Evolutionary conservation across 495 filamentous ascomycete genomes (phyloP).

Genomic region (Penicillium lividum): DNA sequence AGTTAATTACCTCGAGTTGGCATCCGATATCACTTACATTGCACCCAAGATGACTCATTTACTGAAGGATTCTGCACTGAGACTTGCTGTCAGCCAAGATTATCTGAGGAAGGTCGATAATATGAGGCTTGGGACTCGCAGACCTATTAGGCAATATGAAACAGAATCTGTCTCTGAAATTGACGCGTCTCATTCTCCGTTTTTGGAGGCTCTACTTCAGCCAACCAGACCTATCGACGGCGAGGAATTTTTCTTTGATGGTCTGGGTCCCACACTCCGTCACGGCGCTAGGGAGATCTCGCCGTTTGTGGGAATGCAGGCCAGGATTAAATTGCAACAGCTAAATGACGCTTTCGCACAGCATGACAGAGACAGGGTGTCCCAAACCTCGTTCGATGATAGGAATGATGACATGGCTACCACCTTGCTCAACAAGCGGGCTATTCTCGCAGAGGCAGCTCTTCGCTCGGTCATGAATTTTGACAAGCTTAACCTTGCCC

Average conservation of each 20-base stretch:
- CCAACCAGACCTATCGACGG: not conserved
- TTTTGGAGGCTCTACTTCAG: not conserved
- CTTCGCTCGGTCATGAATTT: not conserved
- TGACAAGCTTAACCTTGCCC: not conserved
- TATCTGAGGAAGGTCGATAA: not conserved
- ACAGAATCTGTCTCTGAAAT: not conserved
- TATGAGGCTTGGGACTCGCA: not conserved
- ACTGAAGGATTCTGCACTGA: slow-evolving; percentile 2
- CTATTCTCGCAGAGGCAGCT: not conserved
- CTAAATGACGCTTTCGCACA: slow-evolving; percentile 1
- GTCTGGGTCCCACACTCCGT: not conserved
- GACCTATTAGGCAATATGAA: not conserved
- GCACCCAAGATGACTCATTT: slow-evolving; percentile 1
- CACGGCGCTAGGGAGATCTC: not conserved
- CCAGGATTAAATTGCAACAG: not conserved
- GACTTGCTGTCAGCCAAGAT: not conserved
- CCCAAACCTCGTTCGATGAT: not conserved
- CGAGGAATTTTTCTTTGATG: not conserved
- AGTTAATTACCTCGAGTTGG: not conserved
- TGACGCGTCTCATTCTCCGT: not conserved
- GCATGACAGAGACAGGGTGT: not conserved
- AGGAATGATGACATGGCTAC: not conserved
- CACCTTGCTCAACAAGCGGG: not conserved
- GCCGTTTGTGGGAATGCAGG: not conserved
- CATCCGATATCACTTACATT: not conserved